Percentiles rank a stretch among this genome's conserved stretches.
These are phyloP conservation scores for Pythium dissimile DNA, from an alignment of 352 stramenopile species.

Conservation along the genomic window DNA sequence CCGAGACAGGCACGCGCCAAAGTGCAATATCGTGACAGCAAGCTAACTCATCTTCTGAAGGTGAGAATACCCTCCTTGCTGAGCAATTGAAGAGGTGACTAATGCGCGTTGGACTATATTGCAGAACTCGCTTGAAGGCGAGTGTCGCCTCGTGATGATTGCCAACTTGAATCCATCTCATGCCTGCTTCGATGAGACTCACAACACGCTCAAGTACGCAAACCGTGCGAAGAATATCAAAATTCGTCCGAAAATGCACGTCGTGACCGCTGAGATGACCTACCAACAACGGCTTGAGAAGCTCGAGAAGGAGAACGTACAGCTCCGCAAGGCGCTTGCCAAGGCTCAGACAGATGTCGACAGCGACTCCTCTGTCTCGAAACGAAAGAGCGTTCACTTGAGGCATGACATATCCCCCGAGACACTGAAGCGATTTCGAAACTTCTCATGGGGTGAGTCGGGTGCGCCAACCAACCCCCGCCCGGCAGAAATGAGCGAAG, in stretches of 20 bases:
- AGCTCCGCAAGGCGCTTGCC: constrained; percentile 33
- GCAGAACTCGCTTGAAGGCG: constrained; percentile 81
- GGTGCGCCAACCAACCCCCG: not conserved
- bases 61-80: constrained; percentile 23
- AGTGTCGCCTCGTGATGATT: constrained; percentile 90
- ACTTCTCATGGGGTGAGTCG: constrained; percentile 25
- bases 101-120: too few relatives aligned
- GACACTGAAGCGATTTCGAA: constrained; percentile 41
- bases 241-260: constrained; percentile 80
- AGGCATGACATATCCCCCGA: constrained; percentile 30
- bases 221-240: constrained; percentile 91
- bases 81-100: too few relatives aligned
- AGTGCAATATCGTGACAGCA: constrained; percentile 86
- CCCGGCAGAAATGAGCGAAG: constrained; percentile 1
- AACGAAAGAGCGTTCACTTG: constrained; percentile 38
- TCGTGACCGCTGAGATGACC: constrained; percentile 72
- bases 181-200: constrained; percentile 82
- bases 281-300: constrained; percentile 57
- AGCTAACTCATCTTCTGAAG: constrained; percentile 85
- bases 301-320: constrained; percentile 49
- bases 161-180: constrained; percentile 80
- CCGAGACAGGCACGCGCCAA: constrained; percentile 25
- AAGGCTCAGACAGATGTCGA: constrained; percentile 30
- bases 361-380: constrained; percentile 16
- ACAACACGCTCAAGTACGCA: constrained; percentile 89